phyloP scores from a whole-genome alignment of 192 early-diverging fungal species.

The Linnemannia exigua region DNA sequence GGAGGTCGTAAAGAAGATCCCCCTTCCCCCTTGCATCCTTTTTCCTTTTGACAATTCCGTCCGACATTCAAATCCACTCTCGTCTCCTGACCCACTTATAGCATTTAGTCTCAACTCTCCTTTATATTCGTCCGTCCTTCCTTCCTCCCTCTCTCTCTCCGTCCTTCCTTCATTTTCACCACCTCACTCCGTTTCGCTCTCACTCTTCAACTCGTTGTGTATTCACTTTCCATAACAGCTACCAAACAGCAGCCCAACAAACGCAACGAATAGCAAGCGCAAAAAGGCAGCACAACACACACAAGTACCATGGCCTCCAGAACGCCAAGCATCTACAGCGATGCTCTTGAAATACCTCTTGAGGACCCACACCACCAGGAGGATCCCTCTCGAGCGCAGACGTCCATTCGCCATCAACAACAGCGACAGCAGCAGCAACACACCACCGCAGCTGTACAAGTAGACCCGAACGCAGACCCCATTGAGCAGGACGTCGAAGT shows the following conservation, averaged over 20 bases:
- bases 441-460: background rate
- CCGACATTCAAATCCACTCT: background rate
- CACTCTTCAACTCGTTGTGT: background rate
- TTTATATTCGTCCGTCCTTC: background rate
- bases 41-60: background rate
- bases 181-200: background rate
- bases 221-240: too few species aligned
- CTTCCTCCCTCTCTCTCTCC: background rate
- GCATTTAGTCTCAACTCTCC: background rate
- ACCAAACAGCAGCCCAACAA: background rate
- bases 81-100: background rate
- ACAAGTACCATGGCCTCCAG: constrained; percentile 15
- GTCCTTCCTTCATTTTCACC: background rate
- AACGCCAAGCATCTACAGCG: constrained; percentile 45
- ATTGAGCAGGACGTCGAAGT: constrained; percentile 5
- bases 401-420: background rate
- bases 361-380: constrained; percentile 3
- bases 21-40: too few species aligned
- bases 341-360: constrained; percentile 36
- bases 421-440: background rate
- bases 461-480: background rate
- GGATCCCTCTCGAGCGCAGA: background rate
- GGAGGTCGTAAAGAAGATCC: too few species aligned
- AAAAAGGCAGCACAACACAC: background rate
- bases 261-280: background rate